Evolutionary conservation across 2,329 filamentous ascomycete species (phyloP).

Genomic region (Alternaria ethzedia): DNA sequence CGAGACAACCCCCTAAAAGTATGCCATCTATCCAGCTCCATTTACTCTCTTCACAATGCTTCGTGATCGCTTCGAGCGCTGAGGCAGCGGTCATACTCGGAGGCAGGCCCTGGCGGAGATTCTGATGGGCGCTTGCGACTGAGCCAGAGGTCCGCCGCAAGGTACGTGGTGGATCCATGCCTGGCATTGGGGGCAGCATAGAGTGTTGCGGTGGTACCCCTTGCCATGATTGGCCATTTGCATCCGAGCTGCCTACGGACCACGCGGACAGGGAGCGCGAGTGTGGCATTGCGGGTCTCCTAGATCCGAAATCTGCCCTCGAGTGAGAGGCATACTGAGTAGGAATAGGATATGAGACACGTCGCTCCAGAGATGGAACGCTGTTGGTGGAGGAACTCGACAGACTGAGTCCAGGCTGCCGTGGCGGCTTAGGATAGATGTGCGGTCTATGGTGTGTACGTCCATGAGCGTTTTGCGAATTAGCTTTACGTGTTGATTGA

Average conservation of each 20-base stretch:
- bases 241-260: conserved; percentile 26
- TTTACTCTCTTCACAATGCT: conserved; percentile 49
- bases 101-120: conserved; percentile 34
- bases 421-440: conserved; percentile 68
- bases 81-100: conserved; percentile 46
- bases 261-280: conserved; percentile 41
- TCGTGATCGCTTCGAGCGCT: conserved; percentile 46
- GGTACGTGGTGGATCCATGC: conserved; percentile 37
- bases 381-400: conserved; percentile 39
- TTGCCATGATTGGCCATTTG: conserved; percentile 36
- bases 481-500: conserved; percentile 53
- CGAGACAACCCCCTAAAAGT: conserved; percentile 86
- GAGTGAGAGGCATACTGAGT: conserved; percentile 26
- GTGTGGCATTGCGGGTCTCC: conserved; percentile 30
- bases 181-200: conserved; percentile 26
- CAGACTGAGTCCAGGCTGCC: conserved; percentile 61
- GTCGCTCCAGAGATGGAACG: conserved; percentile 46
- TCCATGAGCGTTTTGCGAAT: conserved; percentile 49
- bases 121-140: conserved; percentile 36
- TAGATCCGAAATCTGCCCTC: conserved; percentile 25
- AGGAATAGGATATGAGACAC: conserved; percentile 35
- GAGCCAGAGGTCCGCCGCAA: conserved; percentile 46
- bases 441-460: conserved; percentile 58
- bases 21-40: conserved; percentile 86
- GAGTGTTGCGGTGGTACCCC: conserved; percentile 25